Percentiles rank a stretch among this genome's conserved stretches.
Evolutionary conservation across 768 basidiomycete species (phyloP).

Genomic region (Tephrocybe rancida): DNA sequence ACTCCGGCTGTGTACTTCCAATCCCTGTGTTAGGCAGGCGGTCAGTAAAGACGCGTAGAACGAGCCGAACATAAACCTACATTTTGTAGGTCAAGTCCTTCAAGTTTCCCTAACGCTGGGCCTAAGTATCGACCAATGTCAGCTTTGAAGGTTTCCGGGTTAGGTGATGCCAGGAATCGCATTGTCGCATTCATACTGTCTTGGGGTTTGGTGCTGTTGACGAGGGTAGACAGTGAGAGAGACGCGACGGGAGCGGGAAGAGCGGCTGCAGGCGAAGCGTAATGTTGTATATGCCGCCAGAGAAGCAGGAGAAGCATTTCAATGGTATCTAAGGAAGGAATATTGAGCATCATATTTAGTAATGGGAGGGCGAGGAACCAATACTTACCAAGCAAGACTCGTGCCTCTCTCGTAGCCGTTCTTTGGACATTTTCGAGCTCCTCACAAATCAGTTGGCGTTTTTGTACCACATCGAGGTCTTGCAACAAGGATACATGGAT

Average conservation of each 20-base stretch:
- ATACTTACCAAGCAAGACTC: conserved; percentile 56
- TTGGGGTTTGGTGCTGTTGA: conserved; percentile 17
- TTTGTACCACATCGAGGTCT: conserved; percentile 70
- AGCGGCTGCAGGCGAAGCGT: conserved; percentile 34
- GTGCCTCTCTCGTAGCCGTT: conserved; percentile 45
- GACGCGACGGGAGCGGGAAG: conserved; percentile 14
- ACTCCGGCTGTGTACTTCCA: conserved; percentile 56
- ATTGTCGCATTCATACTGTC: conserved; percentile 42
- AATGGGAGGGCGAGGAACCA: neutral
- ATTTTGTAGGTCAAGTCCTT: conserved; percentile 52
- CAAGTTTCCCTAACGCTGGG: conserved; percentile 57
- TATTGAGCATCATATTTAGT: neutral
- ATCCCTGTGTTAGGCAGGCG: conserved; percentile 30
- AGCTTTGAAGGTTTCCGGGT: conserved; percentile 57
- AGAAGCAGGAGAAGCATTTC: conserved; percentile 82
- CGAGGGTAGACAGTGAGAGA: conserved; percentile 10
- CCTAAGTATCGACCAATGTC: conserved; percentile 59
- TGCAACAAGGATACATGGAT: conserved; percentile 58
- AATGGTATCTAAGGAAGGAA: conserved; percentile 48
- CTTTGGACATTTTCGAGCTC: conserved; percentile 53
- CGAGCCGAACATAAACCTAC: conserved; percentile 1
- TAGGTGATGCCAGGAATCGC: conserved; percentile 58
- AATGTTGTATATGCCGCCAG: conserved; percentile 80
- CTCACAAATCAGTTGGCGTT: conserved; percentile 63
- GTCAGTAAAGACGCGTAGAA: neutral